Conservation (phyloP, 345 rosid genomes). For the Clausena lansium region DNA sequence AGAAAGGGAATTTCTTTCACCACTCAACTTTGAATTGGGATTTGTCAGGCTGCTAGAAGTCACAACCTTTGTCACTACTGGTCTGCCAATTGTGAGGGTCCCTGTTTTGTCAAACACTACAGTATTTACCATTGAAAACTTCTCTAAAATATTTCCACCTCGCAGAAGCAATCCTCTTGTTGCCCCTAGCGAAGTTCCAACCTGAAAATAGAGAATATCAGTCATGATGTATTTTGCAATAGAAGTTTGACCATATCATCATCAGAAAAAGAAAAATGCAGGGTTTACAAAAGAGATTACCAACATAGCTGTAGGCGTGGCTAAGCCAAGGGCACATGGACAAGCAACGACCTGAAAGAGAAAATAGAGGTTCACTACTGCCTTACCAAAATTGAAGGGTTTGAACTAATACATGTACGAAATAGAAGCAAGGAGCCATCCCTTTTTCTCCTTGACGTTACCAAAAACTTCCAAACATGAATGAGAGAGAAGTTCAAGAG, state of each 20-base stretch:
- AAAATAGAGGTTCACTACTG: constrained; percentile 18
- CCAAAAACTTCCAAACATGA: neutral
- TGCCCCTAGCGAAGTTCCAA: constrained; percentile 96
- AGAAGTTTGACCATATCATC: constrained; percentile 17
- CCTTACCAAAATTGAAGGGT: neutral
- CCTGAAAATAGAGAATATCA: constrained; percentile 33
- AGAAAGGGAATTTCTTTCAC: constrained; percentile 7
- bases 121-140: constrained; percentile 75
- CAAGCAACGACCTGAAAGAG: constrained; percentile 87
- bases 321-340: constrained; percentile 98
- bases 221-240: neutral
- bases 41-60: constrained; percentile 32
- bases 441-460: neutral
- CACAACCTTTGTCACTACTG: constrained; percentile 75
- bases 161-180: constrained; percentile 91
- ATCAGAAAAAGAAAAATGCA: constrained; percentile 10
- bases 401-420: too few species aligned
- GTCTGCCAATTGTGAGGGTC: constrained; percentile 88
- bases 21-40: constrained; percentile 54
- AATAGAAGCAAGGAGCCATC: neutral
- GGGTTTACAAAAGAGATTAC: constrained; percentile 38
- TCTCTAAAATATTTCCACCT: constrained; percentile 87
- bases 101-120: constrained; percentile 95
- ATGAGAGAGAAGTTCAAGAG: neutral
- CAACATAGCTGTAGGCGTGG: constrained; percentile 98